Evolutionary conservation across 2,329 filamentous ascomycete genomes (phyloP), one percentile per base, ranked within the genome.

Genomic region (Penicillium capsulatum): DNA sequence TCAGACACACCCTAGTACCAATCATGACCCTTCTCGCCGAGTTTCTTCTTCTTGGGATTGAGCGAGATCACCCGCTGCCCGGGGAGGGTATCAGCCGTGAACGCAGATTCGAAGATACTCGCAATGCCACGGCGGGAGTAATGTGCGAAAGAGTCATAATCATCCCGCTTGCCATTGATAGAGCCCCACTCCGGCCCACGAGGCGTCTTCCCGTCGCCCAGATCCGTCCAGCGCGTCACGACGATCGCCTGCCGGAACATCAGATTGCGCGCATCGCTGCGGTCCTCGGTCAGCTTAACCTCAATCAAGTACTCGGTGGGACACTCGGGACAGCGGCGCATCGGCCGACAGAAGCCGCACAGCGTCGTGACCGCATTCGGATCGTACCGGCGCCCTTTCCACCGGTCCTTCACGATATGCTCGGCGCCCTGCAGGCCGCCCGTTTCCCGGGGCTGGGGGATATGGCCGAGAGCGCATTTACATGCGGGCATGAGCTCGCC

Each of bases 231-330:
- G 13, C 79, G 62, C 6, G 78, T 81, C 3, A 81, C 73, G 3
- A 79, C 69, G 38, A 83, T 70, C 1, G 75, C 72, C 40, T 81
- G 77, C 50, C 75, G 79, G 60, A 83, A 83, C 3, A 49, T 45
- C 14, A 53, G 29, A 3, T 65, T 60, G 26, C 61, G 45, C 5
- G 66, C 57, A 50, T 75, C 66, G 17, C 55, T 58, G 32, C 63
- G 69, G 45, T 81, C 77, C 57, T 83, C 79, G 2, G 73, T 66
- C 42, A 81, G 64, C 45, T 76, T 78, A 5, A 81, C 57, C 55
- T 82, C 78, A 33, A 81, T 67, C 8, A 82, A 61, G 45, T 82
- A 82, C 53, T 83, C 79, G 0, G 76, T 76, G 1, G 79, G 77
- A 56, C 79, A 83, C 37, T 77, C 71, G 0, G 78, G 76, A 57